Percentiles rank a stretch among this genome's conserved stretches.
These are phyloP conservation scores for Chlorella sp. DNA, from an alignment of 139 green algal genomes.

Conservation along the genomic window DNA sequence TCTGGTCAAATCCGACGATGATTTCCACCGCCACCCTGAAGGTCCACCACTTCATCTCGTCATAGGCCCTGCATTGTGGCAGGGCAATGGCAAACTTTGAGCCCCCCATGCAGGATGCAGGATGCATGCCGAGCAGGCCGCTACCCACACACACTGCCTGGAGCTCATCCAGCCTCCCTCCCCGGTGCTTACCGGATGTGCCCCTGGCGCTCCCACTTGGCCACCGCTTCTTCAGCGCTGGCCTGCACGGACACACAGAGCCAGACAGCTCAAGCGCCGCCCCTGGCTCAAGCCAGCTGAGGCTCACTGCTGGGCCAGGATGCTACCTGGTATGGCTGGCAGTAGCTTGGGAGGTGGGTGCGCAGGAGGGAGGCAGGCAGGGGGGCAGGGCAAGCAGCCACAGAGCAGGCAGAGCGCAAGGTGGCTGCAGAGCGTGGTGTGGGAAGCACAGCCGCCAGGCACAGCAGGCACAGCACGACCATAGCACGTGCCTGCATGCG, in stretches of 20 bases:
- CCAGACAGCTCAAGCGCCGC: background rate
- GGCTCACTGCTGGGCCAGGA: too few species aligned
- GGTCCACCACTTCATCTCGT: constrained; percentile 22
- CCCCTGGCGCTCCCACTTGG: background rate
- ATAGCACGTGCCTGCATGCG: constrained; percentile 12
- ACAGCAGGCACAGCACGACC: background rate
- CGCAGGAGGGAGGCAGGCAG: background rate
- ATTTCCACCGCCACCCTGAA: constrained; percentile 2
- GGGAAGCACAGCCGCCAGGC: background rate
- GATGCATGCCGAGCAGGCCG: background rate
- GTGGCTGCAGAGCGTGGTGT: background rate
- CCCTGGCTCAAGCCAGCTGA: background rate
- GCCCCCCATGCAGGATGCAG: background rate
- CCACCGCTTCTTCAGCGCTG: constrained; percentile 2
- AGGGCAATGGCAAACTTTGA: too few species aligned
- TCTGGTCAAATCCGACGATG: background rate
- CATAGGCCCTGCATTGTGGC: background rate
- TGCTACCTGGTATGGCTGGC: too few species aligned
- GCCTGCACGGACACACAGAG: background rate
- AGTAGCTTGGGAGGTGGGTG: background rate
- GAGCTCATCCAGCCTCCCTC: background rate
- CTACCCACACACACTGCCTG: background rate
- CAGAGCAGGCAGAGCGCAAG: background rate
- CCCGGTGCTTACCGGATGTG: constrained; percentile 2
- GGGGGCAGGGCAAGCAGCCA: too few species aligned